phyloP scores from a whole-genome alignment of 345 rosid species.

The Gossypium anomalum region DNA sequence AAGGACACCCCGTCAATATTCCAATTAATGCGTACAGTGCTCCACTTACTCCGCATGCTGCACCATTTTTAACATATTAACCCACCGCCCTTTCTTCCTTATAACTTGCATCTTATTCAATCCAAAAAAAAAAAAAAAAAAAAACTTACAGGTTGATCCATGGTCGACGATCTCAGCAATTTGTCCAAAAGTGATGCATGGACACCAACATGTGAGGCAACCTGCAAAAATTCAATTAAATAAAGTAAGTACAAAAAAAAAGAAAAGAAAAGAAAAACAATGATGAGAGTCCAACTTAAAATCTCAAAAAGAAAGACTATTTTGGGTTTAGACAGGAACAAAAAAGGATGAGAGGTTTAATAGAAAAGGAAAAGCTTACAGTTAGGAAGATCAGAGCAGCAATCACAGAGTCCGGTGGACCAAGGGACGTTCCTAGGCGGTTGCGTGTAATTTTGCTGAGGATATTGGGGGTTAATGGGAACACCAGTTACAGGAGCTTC shows the following conservation, averaged over 20 bases:
- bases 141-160: constrained; percentile 30
- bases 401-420: constrained; percentile 5
- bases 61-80: neutral
- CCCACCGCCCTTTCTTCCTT: neutral
- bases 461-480: neutral
- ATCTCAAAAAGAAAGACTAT: too few relatives aligned
- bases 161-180: constrained; percentile 34
- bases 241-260: neutral
- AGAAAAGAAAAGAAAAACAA: neutral
- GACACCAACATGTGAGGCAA: constrained; percentile 36
- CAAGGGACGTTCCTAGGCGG: neutral
- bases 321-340: too few relatives aligned
- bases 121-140: neutral
- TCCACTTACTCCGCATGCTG: constrained; percentile 35
- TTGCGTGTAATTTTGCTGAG: neutral
- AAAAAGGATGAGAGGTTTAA: neutral
- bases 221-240: constrained; percentile 12
- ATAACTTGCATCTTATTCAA: neutral
- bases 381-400: neutral
- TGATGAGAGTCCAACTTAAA: too few relatives aligned
- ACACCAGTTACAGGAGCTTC: neutral
- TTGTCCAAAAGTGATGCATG: constrained; percentile 38
- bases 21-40: constrained; percentile 10
- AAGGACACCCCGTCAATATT: constrained; percentile 11
- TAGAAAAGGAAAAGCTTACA: constrained; percentile 11